Evolutionary conservation across 805 yeast genomes (phyloP).

Genomic region (Scheffersomyces ergatensis): DNA sequence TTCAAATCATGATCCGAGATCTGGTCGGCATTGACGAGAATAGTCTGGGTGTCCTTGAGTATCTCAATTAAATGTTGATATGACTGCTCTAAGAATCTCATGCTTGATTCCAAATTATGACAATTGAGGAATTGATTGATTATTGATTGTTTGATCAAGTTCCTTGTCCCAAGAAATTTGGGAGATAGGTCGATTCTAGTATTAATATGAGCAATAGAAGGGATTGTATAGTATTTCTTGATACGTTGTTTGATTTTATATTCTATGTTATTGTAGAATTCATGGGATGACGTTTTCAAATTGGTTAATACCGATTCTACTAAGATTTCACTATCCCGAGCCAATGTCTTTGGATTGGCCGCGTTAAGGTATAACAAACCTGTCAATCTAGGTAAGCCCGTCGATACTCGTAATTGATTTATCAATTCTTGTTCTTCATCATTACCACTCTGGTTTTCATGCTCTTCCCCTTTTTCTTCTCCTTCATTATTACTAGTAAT

Average conservation of each 20-base stretch:
- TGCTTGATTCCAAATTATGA: constrained; percentile 28
- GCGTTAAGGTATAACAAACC: constrained; percentile 25
- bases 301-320: constrained; percentile 28
- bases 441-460: too few relatives aligned
- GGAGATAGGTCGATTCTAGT: constrained; percentile 34
- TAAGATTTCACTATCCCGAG: constrained; percentile 28
- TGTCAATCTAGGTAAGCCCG: constrained; percentile 27
- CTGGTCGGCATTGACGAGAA: neutral
- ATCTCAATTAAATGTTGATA: constrained; percentile 30
- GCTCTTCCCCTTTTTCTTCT: neutral
- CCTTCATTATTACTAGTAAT: constrained; percentile 7
- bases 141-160: constrained; percentile 33
- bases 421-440: constrained; percentile 19
- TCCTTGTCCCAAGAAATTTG: constrained; percentile 35
- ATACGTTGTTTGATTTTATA: constrained; percentile 29
- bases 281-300: constrained; percentile 24
- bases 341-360: constrained; percentile 8
- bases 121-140: constrained; percentile 31
- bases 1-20: constrained; percentile 26
- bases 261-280: constrained; percentile 33
- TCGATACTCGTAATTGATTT: constrained; percentile 20
- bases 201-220: constrained; percentile 15
- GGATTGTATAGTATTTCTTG: constrained; percentile 36
- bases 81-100: constrained; percentile 29
- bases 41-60: constrained; percentile 11